A percentile compares a stretch with the other conserved stretches of the same genome.
Evolutionary conservation across 352 stramenopile species (phyloP).

Genomic region (Hyaloperonospora brassicae): DNA sequence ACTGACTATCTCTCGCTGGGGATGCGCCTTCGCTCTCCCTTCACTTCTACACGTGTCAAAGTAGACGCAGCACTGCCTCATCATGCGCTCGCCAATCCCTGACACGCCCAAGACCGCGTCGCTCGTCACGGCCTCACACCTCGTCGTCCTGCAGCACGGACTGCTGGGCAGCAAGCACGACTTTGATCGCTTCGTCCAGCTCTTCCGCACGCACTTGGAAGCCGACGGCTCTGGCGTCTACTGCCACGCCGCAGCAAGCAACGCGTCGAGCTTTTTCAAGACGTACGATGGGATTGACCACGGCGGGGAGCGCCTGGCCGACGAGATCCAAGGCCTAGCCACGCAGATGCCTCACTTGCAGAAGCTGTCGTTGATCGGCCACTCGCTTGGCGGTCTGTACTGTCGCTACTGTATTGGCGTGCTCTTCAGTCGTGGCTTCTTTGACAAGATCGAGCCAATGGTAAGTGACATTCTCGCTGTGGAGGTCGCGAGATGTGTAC

Average conservation of each 20-base stretch:
- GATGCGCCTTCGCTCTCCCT: neutral
- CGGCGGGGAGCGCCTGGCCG: conserved; percentile 54
- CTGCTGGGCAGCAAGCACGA: conserved; percentile 59
- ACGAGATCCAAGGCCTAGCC: conserved; percentile 53
- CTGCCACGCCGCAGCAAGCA: conserved; percentile 39
- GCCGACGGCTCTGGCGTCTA: conserved; percentile 37
- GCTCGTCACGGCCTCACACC: conserved; percentile 32
- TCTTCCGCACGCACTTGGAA: conserved; percentile 43
- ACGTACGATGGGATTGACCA: conserved; percentile 74
- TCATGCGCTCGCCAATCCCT: conserved; percentile 11
- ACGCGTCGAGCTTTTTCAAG: conserved; percentile 52
- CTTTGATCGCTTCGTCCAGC: conserved; percentile 45
- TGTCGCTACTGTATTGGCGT: conserved; percentile 67
- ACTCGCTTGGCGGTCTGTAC: conserved; percentile 77
- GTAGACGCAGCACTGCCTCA: too few species aligned
- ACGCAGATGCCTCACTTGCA: conserved; percentile 46
- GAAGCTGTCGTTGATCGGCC: conserved; percentile 68
- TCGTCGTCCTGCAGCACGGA: conserved; percentile 69
- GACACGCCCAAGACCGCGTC: conserved; percentile 4
- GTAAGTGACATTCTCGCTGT: too few species aligned
- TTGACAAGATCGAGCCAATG: conserved; percentile 59
- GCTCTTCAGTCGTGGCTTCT: conserved; percentile 63
- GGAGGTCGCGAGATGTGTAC: too few species aligned
- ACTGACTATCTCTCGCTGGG: too few species aligned
- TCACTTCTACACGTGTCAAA: too few species aligned